phyloP scores from a whole-genome alignment of 495 filamentous ascomycete genomes.

The Penicillium chermesinum region DNA sequence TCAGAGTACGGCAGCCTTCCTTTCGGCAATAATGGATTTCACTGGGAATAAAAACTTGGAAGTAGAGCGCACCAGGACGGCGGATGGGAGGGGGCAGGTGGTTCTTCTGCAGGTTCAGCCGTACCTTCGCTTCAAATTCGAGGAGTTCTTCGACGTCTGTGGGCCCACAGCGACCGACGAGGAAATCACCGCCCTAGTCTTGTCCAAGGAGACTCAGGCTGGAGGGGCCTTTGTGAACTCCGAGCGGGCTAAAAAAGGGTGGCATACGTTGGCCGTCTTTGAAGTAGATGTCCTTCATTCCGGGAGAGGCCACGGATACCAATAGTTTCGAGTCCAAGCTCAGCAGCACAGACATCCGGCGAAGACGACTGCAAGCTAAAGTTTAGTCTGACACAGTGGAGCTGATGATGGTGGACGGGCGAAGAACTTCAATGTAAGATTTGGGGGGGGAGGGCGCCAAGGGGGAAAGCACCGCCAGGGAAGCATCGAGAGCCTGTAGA shows the following conservation, averaged over 20 bases:
- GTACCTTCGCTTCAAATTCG: constrained; percentile 58
- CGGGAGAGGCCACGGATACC: constrained; percentile 49
- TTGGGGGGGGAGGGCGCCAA: background rate
- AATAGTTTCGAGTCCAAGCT: constrained; percentile 74
- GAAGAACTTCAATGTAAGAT: no score
- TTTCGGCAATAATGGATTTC: constrained; percentile 64
- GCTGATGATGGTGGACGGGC: background rate
- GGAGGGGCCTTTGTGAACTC: constrained; percentile 83
- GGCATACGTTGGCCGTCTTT: constrained; percentile 70
- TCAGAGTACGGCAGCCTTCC: constrained; percentile 61
- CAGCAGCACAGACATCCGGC: constrained; percentile 75
- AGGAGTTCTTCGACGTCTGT: constrained; percentile 82
- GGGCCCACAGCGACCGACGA: constrained; percentile 87
- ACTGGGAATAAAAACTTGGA: constrained; percentile 21
- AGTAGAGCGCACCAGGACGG: constrained; percentile 29
- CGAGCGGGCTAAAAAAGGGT: constrained; percentile 71
- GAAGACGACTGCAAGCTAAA: constrained; percentile 31
- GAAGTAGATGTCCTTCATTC: constrained; percentile 88
- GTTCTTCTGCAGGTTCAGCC: constrained; percentile 44
- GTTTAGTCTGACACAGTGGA: constrained; percentile 2
- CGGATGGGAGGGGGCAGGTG: constrained; percentile 47
- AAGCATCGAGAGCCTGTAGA: constrained; percentile 9
- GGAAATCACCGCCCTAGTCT: constrained; percentile 71
- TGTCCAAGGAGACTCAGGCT: constrained; percentile 82
- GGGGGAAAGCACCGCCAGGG: background rate